Evolutionary conservation across 345 rosid species (phyloP).

Genomic region (Carallia brachiata): DNA sequence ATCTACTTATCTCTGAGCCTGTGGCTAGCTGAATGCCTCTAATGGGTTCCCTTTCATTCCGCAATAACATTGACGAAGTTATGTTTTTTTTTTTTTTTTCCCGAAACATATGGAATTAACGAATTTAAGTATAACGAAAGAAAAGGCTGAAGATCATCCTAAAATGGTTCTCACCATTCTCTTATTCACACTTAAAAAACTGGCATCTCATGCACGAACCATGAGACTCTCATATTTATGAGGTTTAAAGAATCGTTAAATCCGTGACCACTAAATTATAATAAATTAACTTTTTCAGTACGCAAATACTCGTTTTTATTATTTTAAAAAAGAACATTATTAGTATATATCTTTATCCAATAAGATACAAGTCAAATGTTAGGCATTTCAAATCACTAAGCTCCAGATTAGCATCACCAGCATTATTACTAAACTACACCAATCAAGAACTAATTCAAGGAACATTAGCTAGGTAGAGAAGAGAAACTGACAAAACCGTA

Average conservation of each 20-base stretch:
- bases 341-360: not conserved
- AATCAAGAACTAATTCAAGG: not conserved
- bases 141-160: not conserved
- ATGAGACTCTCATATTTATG: too few relatives aligned
- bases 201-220: too few relatives aligned
- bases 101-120: too few relatives aligned
- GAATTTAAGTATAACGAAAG: not conserved
- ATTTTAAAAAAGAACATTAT: not conserved
- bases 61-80: not conserved
- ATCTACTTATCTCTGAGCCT: not conserved
- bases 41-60: not conserved
- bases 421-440: not conserved
- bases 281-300: too few relatives aligned
- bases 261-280: too few relatives aligned
- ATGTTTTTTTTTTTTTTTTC: too few relatives aligned
- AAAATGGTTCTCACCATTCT: conserved; percentile 17
- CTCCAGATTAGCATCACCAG: not conserved
- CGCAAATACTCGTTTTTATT: too few relatives aligned
- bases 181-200: not conserved
- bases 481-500: conserved; percentile 17
- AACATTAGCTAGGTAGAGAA: not conserved
- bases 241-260: too few relatives aligned
- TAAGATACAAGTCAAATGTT: not conserved
- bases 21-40: not conserved
- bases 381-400: not conserved